Conservation (phyloP, 495 filamentous ascomycete species). For the Penicillium bialowiezense region DNA sequence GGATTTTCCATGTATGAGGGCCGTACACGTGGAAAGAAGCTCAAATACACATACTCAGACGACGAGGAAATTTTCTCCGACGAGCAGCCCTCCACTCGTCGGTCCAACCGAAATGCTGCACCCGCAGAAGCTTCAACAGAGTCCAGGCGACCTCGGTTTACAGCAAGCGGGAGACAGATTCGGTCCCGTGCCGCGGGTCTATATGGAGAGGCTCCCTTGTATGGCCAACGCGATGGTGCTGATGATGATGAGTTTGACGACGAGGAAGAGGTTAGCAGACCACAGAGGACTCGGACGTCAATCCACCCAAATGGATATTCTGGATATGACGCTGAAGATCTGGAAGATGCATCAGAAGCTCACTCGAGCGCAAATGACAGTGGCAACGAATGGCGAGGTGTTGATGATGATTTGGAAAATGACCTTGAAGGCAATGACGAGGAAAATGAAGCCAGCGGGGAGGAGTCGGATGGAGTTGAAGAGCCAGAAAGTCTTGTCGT, state of each 20-base stretch:
- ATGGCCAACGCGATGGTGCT: conserved; percentile 42
- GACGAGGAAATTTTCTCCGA: conserved; percentile 81
- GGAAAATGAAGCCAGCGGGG: conserved; percentile 57
- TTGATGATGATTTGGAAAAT: conserved; percentile 71
- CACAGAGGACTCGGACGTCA: conserved; percentile 30
- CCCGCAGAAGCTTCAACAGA: conserved; percentile 68
- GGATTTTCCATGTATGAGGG: conserved; percentile 95
- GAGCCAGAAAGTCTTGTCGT: conserved; percentile 61
- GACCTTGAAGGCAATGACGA: conserved; percentile 64
- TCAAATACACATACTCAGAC: conserved; percentile 94
- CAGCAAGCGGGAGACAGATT: conserved; percentile 86
- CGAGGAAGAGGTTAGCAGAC: conserved; percentile 24
- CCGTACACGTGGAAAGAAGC: conserved; percentile 88
- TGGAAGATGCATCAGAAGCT: conserved; percentile 64
- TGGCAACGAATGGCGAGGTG: conserved; percentile 64
- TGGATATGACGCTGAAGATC: conserved; percentile 57
- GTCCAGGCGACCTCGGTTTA: conserved; percentile 71
- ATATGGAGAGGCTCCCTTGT: conserved; percentile 71
- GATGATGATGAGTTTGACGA: conserved; percentile 24
- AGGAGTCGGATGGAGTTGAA: conserved; percentile 55
- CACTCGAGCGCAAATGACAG: conserved; percentile 55
- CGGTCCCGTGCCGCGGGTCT: conserved; percentile 68
- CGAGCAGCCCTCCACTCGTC: conserved; percentile 57
- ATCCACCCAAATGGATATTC: conserved; percentile 42
- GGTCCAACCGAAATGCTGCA: conserved; percentile 70